Evolutionary conservation across 192 early-diverging fungal genomes (phyloP).

Genomic region (Coemansia javaensis): DNA sequence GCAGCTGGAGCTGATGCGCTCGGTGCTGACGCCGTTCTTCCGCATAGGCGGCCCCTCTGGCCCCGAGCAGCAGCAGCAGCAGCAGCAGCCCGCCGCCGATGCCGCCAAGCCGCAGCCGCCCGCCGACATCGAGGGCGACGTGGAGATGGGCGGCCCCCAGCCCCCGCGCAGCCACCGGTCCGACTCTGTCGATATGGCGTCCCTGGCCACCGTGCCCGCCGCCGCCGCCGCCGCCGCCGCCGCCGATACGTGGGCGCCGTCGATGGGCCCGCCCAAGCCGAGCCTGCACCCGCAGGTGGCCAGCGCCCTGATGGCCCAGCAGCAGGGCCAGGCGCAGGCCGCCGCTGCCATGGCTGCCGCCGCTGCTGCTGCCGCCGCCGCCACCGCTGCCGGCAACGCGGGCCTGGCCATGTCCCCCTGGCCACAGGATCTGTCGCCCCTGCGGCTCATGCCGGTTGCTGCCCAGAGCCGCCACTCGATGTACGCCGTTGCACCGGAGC

Average conservation of each 20-base stretch:
- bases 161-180: conserved; percentile 28
- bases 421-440: conserved; percentile 12
- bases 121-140: conserved; percentile 7
- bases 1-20: conserved; percentile 36
- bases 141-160: conserved; percentile 13
- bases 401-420: conserved; percentile 7
- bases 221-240: neutral
- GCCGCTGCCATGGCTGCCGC: conserved; percentile 14
- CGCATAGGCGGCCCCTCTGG: too few species aligned
- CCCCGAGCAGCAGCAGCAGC: too few species aligned
- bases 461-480: conserved; percentile 5
- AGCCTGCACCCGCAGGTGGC: conserved; percentile 44
- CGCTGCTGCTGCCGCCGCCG: conserved; percentile 14
- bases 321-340: conserved; percentile 6
- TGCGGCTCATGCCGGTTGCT: conserved; percentile 17
- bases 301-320: conserved; percentile 24
- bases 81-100: too few species aligned
- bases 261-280: conserved; percentile 6
- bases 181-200: conserved; percentile 34
- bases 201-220: conserved; percentile 29
- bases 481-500: neutral
- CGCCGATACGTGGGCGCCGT: neutral
- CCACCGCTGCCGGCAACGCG: conserved; percentile 2
- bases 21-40: conserved; percentile 32
- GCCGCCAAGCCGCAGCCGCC: neutral